These are phyloP conservation scores for Vanderwaltozyma verrucispora DNA, from an alignment of 805 yeast species.

Conservation along the genomic window DNA sequence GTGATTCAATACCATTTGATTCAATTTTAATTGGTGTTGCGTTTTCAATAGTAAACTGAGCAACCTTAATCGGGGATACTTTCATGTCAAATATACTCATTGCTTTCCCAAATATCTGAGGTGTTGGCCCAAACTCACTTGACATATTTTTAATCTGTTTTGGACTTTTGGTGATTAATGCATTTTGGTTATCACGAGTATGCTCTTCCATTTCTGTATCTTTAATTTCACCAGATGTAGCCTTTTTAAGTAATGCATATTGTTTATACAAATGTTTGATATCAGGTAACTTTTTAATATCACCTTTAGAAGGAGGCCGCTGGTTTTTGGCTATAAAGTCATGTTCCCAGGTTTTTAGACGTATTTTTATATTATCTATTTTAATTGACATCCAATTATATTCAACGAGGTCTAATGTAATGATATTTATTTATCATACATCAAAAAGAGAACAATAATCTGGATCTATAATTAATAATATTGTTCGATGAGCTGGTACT, in stretches of 20 bases:
- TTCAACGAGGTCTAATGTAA: no score
- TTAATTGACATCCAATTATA: background rate
- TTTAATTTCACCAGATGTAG: no score
- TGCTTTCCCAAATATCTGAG: constrained; percentile 71
- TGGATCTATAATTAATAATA: no score
- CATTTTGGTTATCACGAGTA: no score
- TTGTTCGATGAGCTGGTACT: no score
- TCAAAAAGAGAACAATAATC: no score
- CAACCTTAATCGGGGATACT: constrained; percentile 19
- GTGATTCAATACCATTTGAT: constrained; percentile 3
- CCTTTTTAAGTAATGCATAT: constrained; percentile 23
- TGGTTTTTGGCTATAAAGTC: constrained; percentile 31
- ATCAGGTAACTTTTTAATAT: constrained; percentile 33
- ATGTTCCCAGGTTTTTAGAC: constrained; percentile 44
- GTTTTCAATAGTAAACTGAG: background rate
- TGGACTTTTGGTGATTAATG: background rate
- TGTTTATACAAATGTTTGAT: constrained; percentile 29
- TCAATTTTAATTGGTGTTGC: constrained; percentile 7
- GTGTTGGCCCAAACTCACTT: constrained; percentile 70
- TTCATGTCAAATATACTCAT: constrained; percentile 58
- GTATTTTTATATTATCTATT: constrained; percentile 1
- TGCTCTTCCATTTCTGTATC: no score
- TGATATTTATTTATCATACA: no score
- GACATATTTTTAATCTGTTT: no score
- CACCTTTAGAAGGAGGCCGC: constrained; percentile 38